Conservation (phyloP, 306 rosid genomes). For the Boehmeria nivea region DNA sequence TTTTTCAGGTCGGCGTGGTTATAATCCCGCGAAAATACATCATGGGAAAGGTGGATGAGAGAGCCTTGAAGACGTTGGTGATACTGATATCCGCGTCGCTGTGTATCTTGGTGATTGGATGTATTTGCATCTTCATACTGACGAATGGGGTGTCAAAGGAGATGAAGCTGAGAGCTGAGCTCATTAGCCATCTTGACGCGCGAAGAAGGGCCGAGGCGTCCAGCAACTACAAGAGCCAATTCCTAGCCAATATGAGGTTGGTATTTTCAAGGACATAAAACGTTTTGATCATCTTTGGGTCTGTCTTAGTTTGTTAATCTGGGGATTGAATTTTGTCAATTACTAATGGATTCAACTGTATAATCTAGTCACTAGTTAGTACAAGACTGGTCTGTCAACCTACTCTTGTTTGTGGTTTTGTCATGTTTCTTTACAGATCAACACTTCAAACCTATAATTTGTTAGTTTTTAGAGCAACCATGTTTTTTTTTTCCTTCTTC, state of each 20-base stretch:
- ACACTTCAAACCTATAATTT: too few species aligned
- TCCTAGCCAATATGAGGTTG: constrained; percentile 97
- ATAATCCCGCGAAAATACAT: constrained; percentile 89
- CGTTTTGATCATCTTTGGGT: too few species aligned
- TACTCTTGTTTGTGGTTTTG: too few species aligned
- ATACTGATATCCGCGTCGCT: constrained; percentile 88
- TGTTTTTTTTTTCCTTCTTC: too few species aligned
- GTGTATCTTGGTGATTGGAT: constrained; percentile 83
- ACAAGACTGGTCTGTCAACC: too few species aligned
- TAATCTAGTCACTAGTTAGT: too few species aligned
- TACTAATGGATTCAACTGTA: too few species aligned
- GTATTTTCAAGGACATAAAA: neutral
- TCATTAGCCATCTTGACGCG: constrained; percentile 91
- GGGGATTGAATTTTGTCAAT: neutral
- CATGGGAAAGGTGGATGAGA: constrained; percentile 96
- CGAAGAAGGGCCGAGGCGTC: constrained; percentile 99
- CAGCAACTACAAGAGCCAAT: constrained; percentile 94
- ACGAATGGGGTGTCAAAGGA: constrained; percentile 99
- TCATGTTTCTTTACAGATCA: too few species aligned
- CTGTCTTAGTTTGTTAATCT: neutral
- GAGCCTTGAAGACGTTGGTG: constrained; percentile 88
- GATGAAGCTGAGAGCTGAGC: constrained; percentile 93
- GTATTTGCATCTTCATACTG: constrained; percentile 85
- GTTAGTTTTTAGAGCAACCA: too few species aligned
- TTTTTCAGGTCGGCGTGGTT: constrained; percentile 88